Base-by-base conservation (phyloP, 2,329 filamentous ascomycete genomes). In the Penicillium psychrosexuale region DNA sequence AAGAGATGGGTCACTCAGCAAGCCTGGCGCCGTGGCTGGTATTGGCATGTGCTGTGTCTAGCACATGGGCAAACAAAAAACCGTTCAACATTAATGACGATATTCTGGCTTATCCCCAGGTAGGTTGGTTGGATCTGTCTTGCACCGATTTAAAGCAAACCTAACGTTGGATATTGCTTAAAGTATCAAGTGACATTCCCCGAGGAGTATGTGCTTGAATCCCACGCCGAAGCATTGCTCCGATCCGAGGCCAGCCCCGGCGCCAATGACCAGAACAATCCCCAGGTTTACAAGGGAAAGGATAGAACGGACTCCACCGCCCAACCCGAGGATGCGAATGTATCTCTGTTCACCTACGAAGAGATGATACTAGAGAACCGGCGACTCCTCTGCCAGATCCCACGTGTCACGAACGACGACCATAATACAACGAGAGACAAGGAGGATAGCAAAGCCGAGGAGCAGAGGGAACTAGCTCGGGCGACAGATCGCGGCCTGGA, bases 31-130 rank as follows among this genome's bases (percentile, higher is more conserved):
- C 68, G 9, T 65, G 72, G 55, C 60, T 75, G 33, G 63, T 66
- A 22, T 53, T 76, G 52, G 64, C 67, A 17, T 70, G 63, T 51
- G 66, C 66, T 27, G 63, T 61, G 24, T 65, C 72, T 5, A 62
- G 61, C 46, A 77, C 75, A 51, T 71, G 80, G 55, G 82, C 80
- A 44, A 82, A 73, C 64, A 80, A 82, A 65, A 80, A 81, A 62
- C 75, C 80, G 19, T 96, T 96, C 77, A 96, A 87, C 75, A 89
- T 96, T 53, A 86, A 94, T 67, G 90, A 96, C 69, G 92, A 97
- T 70, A 74, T 96, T 48, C 81, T 96, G 53, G 91, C 91, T 17
- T 91, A 88, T 74, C 92, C 92, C 11, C 90, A 94, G 82, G 90
- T 93, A 79, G 60, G 78, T 46, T 30, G 60, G 78, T 45, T 30